Conservation (phyloP, 257 asterid species). For the Handroanthus guayacan region DNA sequence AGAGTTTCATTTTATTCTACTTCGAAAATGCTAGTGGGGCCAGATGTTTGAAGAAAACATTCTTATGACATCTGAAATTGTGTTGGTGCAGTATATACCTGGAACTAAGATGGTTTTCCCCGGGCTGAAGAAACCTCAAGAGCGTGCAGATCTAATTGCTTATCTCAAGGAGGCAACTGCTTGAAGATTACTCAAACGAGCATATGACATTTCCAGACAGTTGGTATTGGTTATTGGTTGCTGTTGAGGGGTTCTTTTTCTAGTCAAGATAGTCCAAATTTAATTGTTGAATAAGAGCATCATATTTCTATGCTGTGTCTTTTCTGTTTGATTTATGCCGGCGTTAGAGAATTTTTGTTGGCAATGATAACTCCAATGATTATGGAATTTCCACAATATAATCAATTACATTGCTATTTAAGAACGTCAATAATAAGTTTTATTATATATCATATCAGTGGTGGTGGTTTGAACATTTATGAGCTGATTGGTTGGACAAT, state of each 20-base stretch:
- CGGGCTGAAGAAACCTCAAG: slow-evolving; percentile 96
- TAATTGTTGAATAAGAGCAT: slow-evolving; percentile 44
- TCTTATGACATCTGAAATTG: not conserved
- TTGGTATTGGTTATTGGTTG: slow-evolving; percentile 20
- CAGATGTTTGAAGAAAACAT: not conserved
- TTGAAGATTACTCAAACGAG: slow-evolving; percentile 40
- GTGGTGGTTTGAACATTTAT: not conserved
- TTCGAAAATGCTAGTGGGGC: not conserved
- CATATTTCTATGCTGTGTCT: slow-evolving; percentile 37
- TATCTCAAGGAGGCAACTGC: slow-evolving; percentile 85
- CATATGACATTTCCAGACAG: not conserved
- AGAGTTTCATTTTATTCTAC: not conserved
- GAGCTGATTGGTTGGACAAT: not conserved
- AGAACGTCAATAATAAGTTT: not conserved
- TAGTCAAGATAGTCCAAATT: not conserved
- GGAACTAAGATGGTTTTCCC: slow-evolving; percentile 99
- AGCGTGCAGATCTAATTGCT: slow-evolving; percentile 86
- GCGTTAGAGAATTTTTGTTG: slow-evolving; percentile 46
- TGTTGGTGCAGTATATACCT: slow-evolving; percentile 79
- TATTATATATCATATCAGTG: not conserved
- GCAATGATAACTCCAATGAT: slow-evolving; percentile 8
- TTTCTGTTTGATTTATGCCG: slow-evolving; percentile 37
- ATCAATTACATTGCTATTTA: slow-evolving; percentile 2
- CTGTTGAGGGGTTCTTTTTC: slow-evolving; percentile 36
- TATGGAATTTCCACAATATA: slow-evolving; percentile 2